Base-by-base conservation (phyloP, 805 yeast species). In the Sungouiozyma ichnusensis region DNA sequence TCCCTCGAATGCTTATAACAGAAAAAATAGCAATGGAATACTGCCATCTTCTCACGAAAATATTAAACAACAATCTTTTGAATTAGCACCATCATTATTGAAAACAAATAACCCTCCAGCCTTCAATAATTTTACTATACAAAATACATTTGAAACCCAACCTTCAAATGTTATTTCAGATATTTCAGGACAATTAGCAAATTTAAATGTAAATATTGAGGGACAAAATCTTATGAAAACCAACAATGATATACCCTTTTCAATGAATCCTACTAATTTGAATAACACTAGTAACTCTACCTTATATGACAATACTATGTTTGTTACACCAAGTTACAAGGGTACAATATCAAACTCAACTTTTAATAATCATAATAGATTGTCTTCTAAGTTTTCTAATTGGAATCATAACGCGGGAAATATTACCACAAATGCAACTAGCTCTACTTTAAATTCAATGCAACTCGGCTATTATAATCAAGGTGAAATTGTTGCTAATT, bases 1-100 rank as follows among this genome's bases (percentile, higher is more conserved):
- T 20, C 65, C 64, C 16, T 55, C 62, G 4, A 58, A 59, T 41
- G 48, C 60, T 3, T 57, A 48, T 29, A 59, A 57, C 42, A 58
- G 55, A 48, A 56, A 58, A 46, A 55, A 49, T 35, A 50, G 60
- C 41, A 52, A 24, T 11, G 29, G 29, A 24, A 24, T 24, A 7
- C 29, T 24, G 29, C 11, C 11, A 24, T 39, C 48, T 17, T 45
- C 55, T 3, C 37, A 37, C 11, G 29, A 24, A 11, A 24, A 6
- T 11, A 31, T 33, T 20, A 37, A 38, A 24, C 49, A 44, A 35
- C 45, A 48, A 20, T 47, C 43, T 16, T 47, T n/a, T n/a, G n/a
- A 44, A n/a, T 36, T 39, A 6, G 47, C 43, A 18, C 49, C 44
- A 27, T 15, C 34, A 15, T 49, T 42, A 36, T 24, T 29, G 19